A percentile compares a stretch with the other conserved stretches of the same genome.
These are phyloP conservation scores for Blastocystis sp. DNA, from an alignment of 352 stramenopile species.

Conservation along the genomic window DNA sequence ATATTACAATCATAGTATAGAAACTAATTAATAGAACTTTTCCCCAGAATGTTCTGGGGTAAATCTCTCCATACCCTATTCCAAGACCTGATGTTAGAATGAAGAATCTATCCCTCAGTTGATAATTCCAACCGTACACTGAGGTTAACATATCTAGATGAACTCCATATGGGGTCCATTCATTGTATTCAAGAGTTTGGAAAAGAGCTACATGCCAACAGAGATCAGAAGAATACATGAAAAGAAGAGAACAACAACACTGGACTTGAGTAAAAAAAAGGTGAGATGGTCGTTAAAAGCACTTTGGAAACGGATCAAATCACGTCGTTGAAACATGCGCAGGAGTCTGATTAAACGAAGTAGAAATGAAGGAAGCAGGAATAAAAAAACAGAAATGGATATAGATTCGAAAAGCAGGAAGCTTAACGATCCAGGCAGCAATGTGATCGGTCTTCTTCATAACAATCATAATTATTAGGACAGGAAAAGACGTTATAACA, in stretches of 20 bases:
- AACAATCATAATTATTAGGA: slow-evolving; percentile 49
- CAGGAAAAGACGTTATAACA: slow-evolving; percentile 31
- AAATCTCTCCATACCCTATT: slow-evolving; percentile 22
- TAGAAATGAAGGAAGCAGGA: neutral
- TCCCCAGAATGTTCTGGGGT: neutral
- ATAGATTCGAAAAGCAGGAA: slow-evolving; percentile 55
- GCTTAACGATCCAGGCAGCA: slow-evolving; percentile 37
- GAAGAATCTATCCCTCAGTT: slow-evolving; percentile 18
- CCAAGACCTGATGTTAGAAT: slow-evolving; percentile 20
- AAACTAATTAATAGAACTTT: slow-evolving; percentile 27
- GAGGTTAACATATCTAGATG: slow-evolving; percentile 44
- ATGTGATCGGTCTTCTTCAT: slow-evolving; percentile 38
- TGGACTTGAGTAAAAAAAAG: slow-evolving; percentile 12
- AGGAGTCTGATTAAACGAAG: slow-evolving; percentile 32
- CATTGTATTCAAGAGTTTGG: slow-evolving; percentile 41
- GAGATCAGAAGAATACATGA: neutral
- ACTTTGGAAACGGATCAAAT: slow-evolving; percentile 30
- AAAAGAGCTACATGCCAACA: slow-evolving; percentile 13
- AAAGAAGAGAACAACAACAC: slow-evolving; percentile 51
- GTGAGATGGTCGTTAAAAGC: slow-evolving; percentile 50
- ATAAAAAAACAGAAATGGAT: neutral
- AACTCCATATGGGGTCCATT: neutral
- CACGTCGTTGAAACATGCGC: slow-evolving; percentile 46
- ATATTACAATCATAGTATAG: slow-evolving; percentile 33
- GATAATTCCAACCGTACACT: neutral